Evolutionary conservation across 2,329 filamentous ascomycete genomes (phyloP).

Genomic region (Ascosphaera apis): DNA sequence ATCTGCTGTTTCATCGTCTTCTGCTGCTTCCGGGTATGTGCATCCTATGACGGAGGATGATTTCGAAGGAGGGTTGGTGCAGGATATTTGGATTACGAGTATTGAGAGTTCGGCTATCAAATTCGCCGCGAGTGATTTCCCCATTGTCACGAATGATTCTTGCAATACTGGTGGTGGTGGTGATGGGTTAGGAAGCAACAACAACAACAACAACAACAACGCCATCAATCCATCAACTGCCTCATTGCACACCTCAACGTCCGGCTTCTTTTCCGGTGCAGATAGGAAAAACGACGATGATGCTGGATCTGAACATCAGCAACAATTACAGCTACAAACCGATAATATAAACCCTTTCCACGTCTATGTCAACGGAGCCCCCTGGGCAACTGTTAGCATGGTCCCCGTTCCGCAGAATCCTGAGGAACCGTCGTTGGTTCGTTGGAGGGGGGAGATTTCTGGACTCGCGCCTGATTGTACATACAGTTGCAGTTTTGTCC

Average conservation of each 20-base stretch:
- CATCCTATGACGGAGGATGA: slow-evolving; percentile 20
- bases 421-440: slow-evolving; percentile 21
- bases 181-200: too few relatives aligned
- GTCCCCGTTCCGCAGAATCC: slow-evolving; percentile 21
- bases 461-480: slow-evolving; percentile 40
- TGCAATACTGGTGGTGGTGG: neutral
- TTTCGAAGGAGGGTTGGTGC: slow-evolving; percentile 17
- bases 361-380: slow-evolving; percentile 40
- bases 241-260: slow-evolving; percentile 3
- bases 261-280: neutral
- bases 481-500: slow-evolving; percentile 39
- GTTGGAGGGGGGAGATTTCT: slow-evolving; percentile 39
- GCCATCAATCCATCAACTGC: neutral
- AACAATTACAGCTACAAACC: slow-evolving; percentile 9
- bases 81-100: slow-evolving; percentile 24
- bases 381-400: slow-evolving; percentile 39
- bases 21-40: slow-evolving; percentile 12
- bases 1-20: slow-evolving; percentile 6
- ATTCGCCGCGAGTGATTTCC: slow-evolving; percentile 22
- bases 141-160: neutral
- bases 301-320: slow-evolving; percentile 10
- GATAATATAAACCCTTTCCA: slow-evolving; percentile 34
- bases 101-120: slow-evolving; percentile 24
- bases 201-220: too few relatives aligned
- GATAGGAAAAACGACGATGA: slow-evolving; percentile 11